Percentiles rank a stretch among this genome's conserved stretches.
These are phyloP conservation scores for Ephemerocybe angulata DNA, from an alignment of 768 basidiomycete species.

Conservation along the genomic window DNA sequence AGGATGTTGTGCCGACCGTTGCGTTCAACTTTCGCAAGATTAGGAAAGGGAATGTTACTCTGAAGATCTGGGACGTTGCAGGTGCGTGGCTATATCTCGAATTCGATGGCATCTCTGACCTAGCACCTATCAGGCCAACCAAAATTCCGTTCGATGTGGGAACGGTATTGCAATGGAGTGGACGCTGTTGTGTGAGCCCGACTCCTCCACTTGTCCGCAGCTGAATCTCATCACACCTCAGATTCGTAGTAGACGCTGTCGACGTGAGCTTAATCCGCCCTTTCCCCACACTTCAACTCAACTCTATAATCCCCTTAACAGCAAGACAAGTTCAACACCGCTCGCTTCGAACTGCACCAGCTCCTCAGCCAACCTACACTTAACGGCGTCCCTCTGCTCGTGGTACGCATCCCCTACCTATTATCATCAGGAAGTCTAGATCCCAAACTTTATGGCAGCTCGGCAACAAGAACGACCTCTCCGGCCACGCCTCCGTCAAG, in stretches of 20 bases:
- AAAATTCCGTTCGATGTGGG: constrained; percentile 94
- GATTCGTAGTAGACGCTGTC: constrained; percentile 89
- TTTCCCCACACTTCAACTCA: neutral
- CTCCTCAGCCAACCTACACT: constrained; percentile 65
- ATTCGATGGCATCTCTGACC: neutral
- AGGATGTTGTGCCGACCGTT: constrained; percentile 95
- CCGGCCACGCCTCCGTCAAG: constrained; percentile 72
- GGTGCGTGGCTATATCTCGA: constrained; percentile 38
- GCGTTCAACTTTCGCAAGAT: constrained; percentile 91
- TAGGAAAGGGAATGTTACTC: constrained; percentile 81
- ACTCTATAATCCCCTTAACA: constrained; percentile 23
- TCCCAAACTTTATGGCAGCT: constrained; percentile 41
- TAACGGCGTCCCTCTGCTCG: constrained; percentile 72
- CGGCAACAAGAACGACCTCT: constrained; percentile 91
- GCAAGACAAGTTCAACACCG: constrained; percentile 80
- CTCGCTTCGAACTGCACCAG: constrained; percentile 80
- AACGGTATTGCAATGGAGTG: constrained; percentile 88
- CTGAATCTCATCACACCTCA: constrained; percentile 24
- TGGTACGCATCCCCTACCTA: constrained; percentile 41
- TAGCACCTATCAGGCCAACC: constrained; percentile 61
- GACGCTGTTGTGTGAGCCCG: constrained; percentile 82
- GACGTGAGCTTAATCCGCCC: constrained; percentile 53
- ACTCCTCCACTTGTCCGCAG: constrained; percentile 3
- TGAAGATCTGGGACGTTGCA: constrained; percentile 96
- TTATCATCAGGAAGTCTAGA: constrained; percentile 23